Evolutionary conservation across 1,284 basidiomycete species (phyloP), one percentile per base, ranked within the genome.

Genomic region (Volvariella surrecta): DNA sequence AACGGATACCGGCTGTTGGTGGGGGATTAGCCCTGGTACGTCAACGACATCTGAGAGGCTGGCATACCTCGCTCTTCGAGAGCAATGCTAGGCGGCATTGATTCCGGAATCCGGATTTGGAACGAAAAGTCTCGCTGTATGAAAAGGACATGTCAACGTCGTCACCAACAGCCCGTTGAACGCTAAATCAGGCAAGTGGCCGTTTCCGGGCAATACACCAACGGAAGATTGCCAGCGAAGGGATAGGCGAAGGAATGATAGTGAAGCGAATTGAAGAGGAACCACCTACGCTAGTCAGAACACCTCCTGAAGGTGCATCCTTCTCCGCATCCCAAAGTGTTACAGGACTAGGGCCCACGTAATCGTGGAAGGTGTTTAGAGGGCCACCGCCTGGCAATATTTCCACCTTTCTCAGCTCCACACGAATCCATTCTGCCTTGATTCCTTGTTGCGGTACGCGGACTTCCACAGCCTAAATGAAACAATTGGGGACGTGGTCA

Each of bases 371-470:
- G 6, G 79, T 79, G 60, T 80, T 84, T 18, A 69, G 62, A 48
- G 70, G 64, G 8, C 82, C 79, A 21, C 79, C 84, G 15, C 78
- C 77, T 1, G 87, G 86, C 37, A 89, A 68, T 1, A 76, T 81
- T 63, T 94, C 90, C 35, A 90, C 77, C 66, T 90, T 91, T 54
- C 86, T 77, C 55, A 93, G 70, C 63, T 92, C 89, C 48, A 93
- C 79, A 50, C 84, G 79, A 20, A 94, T 81, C 81, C 86, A 92
- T 63, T 90, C 89, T 18, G 87, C 87, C 67, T 90, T 92, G 55
- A 87, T 76, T n/a, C 84, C 82, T 50, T 76, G 68, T 2, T 71
- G 67, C 8, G 77, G 80, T 16, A 82, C 69, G 28, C 89, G 79
- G 6, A 93, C 73, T 62, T 93, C 89, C 47, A 93, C 74, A n/a